Evolutionary conservation across 2,329 filamentous ascomycete genomes (phyloP), one percentile per base, ranked within the genome.

Genomic region (Pseudocercospora vitis): DNA sequence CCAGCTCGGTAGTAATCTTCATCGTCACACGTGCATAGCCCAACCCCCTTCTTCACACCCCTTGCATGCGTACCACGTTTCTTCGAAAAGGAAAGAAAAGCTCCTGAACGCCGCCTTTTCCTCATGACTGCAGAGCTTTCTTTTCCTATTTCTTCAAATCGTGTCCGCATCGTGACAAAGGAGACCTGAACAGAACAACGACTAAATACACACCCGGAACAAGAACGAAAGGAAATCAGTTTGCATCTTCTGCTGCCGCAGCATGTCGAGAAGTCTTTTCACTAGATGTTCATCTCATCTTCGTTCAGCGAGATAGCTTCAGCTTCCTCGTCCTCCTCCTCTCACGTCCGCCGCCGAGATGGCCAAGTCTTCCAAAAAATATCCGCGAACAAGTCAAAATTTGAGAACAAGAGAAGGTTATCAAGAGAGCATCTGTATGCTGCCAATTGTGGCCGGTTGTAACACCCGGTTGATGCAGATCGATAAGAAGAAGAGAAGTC

Each of bases 401-500:
- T n/a, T 37, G 32, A 24, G 48, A 33, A 53, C 52, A 54, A 57
- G 50, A 56, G 35, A 54, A 51, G 33, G 32, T 52, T 35, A 31
- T 16, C 21, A 26, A 50, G 49, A 45, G 26, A 45, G 40, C 40
- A 52, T 46, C 39, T 29, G 42, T 45, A 18, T 28, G 28, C 40
- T 24, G 40, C 28, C 40, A 31, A 28, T 21, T 23, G 33, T 50
- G 48, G 33, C 26, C 42, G 47, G 35, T 19, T 11, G 23, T 8
- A 32, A 42, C 33, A 42, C 19, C 18, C 21, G 35, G n/a, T 28
- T n/a, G 37, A 39, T 31, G 45, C 28, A 24, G 48, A 26, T 37
- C 45, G 48, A 33, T 31, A 45, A 56, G 54, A 61, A 56, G 54
- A 61, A 61, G 55, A 52, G 48, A 57, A 62, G 42, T 45, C 56